A percentile compares a stretch with the other conserved stretches of the same genome.
Evolutionary conservation across 441 rosid species (phyloP).

Genomic region (Adansonia gregorii): DNA sequence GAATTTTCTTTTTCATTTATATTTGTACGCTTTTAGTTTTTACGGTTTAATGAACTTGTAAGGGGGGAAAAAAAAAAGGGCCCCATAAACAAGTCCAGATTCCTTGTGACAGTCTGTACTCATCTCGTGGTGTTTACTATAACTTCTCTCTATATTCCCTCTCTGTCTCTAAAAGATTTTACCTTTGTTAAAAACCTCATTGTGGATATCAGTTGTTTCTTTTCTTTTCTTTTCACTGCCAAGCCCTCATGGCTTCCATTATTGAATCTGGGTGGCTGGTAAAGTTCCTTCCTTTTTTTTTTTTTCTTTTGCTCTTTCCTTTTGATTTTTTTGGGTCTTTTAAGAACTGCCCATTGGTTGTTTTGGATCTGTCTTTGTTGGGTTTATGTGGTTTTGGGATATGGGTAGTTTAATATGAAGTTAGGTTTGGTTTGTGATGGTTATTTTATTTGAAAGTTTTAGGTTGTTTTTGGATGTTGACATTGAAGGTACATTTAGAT

Average conservation of each 20-base stretch:
- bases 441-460: not conserved
- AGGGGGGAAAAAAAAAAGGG: too few species aligned
- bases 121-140: slow-evolving; percentile 32
- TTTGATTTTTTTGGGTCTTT: not conserved
- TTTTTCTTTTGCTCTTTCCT: not conserved
- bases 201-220: slow-evolving; percentile 18
- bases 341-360: not conserved
- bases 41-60: too few species aligned
- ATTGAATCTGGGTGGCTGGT: slow-evolving; percentile 93
- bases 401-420: not conserved
- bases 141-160: slow-evolving; percentile 6
- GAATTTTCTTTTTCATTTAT: too few species aligned
- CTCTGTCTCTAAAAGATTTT: not conserved
- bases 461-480: not conserved
- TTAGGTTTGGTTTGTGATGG: not conserved
- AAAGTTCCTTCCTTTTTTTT: slow-evolving; percentile 22
- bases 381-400: not conserved
- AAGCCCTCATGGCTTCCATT: slow-evolving; percentile 54
- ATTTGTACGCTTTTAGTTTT: too few species aligned
- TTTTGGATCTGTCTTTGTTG: slow-evolving; percentile 26
- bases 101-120: slow-evolving; percentile 43
- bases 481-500: not conserved
- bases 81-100: slow-evolving; percentile 27
- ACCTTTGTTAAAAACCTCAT: slow-evolving; percentile 1
- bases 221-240: slow-evolving; percentile 16